Percentiles rank a stretch among this genome's conserved stretches.
Evolutionary conservation across 208 protist genomes (phyloP).

Genomic region (Wallacemonas sp.): DNA sequence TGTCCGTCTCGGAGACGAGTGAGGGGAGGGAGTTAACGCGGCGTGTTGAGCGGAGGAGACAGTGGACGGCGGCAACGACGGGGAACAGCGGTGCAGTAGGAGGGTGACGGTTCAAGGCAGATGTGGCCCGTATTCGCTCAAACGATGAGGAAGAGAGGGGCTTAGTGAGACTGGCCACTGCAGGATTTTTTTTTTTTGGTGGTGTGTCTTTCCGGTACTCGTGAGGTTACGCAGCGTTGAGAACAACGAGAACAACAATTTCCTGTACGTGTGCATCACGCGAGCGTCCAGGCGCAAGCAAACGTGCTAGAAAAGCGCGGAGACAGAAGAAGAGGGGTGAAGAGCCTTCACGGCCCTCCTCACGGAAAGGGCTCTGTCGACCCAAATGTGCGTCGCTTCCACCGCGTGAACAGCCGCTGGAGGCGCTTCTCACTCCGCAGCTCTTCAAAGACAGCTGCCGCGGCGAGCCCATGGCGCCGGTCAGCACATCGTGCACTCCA

Average conservation of each 20-base stretch:
- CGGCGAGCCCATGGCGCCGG: constrained; percentile 25
- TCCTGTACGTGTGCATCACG: too few species aligned
- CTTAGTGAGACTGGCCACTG: neutral
- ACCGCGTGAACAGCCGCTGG: constrained; percentile 34
- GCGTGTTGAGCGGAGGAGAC: too few species aligned
- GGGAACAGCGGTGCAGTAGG: too few species aligned
- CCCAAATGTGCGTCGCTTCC: constrained; percentile 34
- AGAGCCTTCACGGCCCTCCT: neutral
- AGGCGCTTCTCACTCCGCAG: constrained; percentile 43
- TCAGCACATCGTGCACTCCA: constrained; percentile 45
- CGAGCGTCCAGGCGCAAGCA: neutral
- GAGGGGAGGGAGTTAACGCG: neutral
- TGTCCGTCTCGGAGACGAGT: neutral
- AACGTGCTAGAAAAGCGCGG: too few species aligned
- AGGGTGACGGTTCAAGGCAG: neutral
- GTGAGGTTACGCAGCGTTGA: too few species aligned
- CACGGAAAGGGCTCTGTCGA: constrained; percentile 5
- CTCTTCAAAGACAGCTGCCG: constrained; percentile 41
- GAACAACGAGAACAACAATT: too few species aligned
- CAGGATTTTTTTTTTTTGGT: neutral
- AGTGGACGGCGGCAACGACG: too few species aligned
- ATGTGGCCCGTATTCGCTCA: too few species aligned
- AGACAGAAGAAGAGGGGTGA: neutral
- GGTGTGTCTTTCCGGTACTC: neutral
- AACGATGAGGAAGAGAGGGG: too few species aligned